Evolutionary conservation across 805 yeast species (phyloP), one percentile per base, ranked within the genome.

Genomic region (Wilhelminamyces savonicus): DNA sequence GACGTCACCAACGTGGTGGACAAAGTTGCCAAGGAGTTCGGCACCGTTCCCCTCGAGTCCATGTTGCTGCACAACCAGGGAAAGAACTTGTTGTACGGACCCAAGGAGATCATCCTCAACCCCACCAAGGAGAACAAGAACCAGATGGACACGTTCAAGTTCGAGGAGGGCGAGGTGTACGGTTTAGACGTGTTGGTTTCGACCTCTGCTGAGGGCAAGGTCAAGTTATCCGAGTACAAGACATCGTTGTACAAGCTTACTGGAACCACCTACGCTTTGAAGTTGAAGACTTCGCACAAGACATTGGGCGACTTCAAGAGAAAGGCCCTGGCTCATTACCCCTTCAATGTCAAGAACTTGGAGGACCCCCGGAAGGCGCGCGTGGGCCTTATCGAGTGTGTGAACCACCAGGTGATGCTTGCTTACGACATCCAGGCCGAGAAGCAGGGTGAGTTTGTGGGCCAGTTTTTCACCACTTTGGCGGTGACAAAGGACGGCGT

Each of bases 1-100:
- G 87, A 81, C 43, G 80, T 82, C 36, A 80, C 90, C 46, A 69
- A 71, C 43, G 55, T 76, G 26, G 87, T 82, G 24, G 73, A 59
- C 42, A 60, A 70, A 46, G 79, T 79, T 29, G 77, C 82, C 39
- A 69, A 66, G 52, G 73, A 64, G 27, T 80, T 56, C 53, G 82
- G 66, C 28, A 70, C 74, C 41, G 60, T 60, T 24, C 76, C 90
- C 23, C 67, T 82, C 23, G 86, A 82, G 61, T 81, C 83, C 43
- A 82, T 81, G 88, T 71, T 82, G 39, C 60, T 82, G 30, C 82
- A 78, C 62, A 76, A 77, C 62, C 84, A 77, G 60, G 70, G 66
- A 46, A 69, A 77, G 50, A 72, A 80, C 53, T 76, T 73, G 26
- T 54, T 81, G 47, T 79, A 78, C 44, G 90, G 88, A 34, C 75